These are phyloP conservation scores for Aspergillus pseudoglaucus DNA, from an alignment of 2,329 filamentous ascomycete genomes.

Conservation along the genomic window DNA sequence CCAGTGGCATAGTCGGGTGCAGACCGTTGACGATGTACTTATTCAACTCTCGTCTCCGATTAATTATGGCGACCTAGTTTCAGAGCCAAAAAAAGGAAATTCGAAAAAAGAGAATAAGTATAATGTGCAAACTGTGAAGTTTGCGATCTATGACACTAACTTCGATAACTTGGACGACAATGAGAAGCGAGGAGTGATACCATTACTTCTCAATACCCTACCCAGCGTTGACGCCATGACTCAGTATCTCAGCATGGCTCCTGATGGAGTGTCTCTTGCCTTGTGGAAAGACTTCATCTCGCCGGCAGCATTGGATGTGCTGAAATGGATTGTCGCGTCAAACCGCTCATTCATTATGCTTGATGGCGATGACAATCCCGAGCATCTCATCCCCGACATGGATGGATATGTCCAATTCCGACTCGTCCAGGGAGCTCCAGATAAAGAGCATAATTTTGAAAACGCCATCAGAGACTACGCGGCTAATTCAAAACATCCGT, in stretches of 20 bases:
- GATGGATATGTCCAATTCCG: conserved; percentile 70
- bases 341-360: conserved; percentile 82
- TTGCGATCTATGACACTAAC: conserved; percentile 30
- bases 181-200: conserved; percentile 26
- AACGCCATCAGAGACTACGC: conserved; percentile 48
- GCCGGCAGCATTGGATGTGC: conserved; percentile 58
- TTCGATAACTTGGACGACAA: conserved; percentile 32
- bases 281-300: conserved; percentile 57
- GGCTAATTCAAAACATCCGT: conserved; percentile 49
- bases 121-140: conserved; percentile 6
- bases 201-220: conserved; percentile 33
- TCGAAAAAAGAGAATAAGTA: not conserved
- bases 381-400: conserved; percentile 58
- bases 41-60: conserved; percentile 32
- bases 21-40: conserved; percentile 38
- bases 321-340: conserved; percentile 85
- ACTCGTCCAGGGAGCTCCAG: conserved; percentile 79
- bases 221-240: conserved; percentile 37
- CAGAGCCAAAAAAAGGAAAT: not conserved
- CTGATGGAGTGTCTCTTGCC: conserved; percentile 32
- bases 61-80: not conserved
- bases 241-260: conserved; percentile 33
- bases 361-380: conserved; percentile 46
- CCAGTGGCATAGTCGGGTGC: conserved; percentile 45
- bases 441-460: conserved; percentile 73